Evolutionary conservation across 2,329 filamentous ascomycete genomes (phyloP), one percentile per base, ranked within the genome.

Genomic region (Coniochaeta sp.): DNA sequence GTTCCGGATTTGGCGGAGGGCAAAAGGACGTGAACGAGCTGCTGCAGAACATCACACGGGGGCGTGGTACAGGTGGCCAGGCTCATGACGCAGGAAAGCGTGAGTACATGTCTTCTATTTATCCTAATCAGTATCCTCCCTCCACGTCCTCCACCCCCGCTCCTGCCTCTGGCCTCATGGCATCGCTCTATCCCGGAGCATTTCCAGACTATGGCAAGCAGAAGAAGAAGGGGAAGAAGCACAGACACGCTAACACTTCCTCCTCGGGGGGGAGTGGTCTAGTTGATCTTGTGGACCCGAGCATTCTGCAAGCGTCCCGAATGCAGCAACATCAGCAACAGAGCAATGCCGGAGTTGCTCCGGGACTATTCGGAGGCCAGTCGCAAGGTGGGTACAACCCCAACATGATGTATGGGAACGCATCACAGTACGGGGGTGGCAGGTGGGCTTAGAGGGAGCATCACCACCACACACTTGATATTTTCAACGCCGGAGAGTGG

Each of bases 181-280:
- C 83, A 82, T 88, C 89, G 82, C 89, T 94, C 79, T 95, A 95
- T 79, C 77, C 87, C 78, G 89, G 87, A 78, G 82, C 83, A 75
- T 90, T 89, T 77, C 88, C 91, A 85, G 91, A 95, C 71, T 85
- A 86, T 77, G 87, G 87, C 77, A 95, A 96, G 86, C 91, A 95
- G 83, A 96, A 95, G 87, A 96, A 96, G 85, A 96, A 96, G 90
- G 91, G 91, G 80, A 96, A 96, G 85, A 96, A 96, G 90, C 92
- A 96, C 82, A 95, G 91, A 86, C 91, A 96, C 86, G 92, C 91
- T 94, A 96, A 96, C 90, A 96, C 92, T 92, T 96, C 91, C 89
- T 97, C 92, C 85, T 95, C 91, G 85, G 88, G 88, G 80, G 91
- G 91, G 84, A 89, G 90, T 89, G 91, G 89, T 80, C 85, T 96